These are phyloP conservation scores for Paraphaeosphaeria sporulosa DNA, from an alignment of 2,329 filamentous ascomycete genomes.

Conservation along the genomic window DNA sequence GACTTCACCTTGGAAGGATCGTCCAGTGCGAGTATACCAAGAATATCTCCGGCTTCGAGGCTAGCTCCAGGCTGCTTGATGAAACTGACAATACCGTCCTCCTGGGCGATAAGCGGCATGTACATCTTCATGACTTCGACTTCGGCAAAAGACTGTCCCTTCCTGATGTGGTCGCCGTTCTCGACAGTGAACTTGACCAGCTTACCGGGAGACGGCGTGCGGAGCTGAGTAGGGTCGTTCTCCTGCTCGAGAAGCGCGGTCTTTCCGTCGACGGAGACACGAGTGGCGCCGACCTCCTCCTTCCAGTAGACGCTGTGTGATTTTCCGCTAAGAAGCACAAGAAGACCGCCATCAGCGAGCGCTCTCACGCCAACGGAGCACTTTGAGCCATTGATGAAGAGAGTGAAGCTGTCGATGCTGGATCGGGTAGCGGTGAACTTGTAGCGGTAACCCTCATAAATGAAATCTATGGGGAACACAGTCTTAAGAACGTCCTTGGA, in stretches of 20 bases:
- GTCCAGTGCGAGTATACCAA: conserved; percentile 95
- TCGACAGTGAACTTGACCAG: conserved; percentile 97
- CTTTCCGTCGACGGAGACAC: conserved; percentile 96
- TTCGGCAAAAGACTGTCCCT: conserved; percentile 92
- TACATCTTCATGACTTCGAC: conserved; percentile 99
- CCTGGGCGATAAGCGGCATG: conserved; percentile 95
- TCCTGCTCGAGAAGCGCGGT: conserved; percentile 97
- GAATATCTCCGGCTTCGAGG: conserved; percentile 95
- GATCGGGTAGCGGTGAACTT: conserved; percentile 98
- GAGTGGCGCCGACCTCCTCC: conserved; percentile 94
- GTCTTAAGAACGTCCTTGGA: conserved; percentile 97
- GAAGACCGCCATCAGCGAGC: conserved; percentile 89
- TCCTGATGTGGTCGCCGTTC: conserved; percentile 90
- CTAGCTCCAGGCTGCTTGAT: conserved; percentile 99
- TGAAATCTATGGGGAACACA: conserved; percentile 97
- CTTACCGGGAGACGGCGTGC: conserved; percentile 94
- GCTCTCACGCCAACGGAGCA: conserved; percentile 91
- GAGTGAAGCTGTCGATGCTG: conserved; percentile 90
- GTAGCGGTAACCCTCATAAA: conserved; percentile 95
- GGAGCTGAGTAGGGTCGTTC: conserved; percentile 96
- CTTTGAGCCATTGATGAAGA: conserved; percentile 99
- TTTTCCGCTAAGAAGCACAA: conserved; percentile 88
- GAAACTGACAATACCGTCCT: conserved; percentile 95
- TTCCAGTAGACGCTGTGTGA: conserved; percentile 99
- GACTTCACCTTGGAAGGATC: conserved; percentile 97